Conservation (phyloP, 2,329 filamentous ascomycete species). For the Cladophialophora psammophila region DNA sequence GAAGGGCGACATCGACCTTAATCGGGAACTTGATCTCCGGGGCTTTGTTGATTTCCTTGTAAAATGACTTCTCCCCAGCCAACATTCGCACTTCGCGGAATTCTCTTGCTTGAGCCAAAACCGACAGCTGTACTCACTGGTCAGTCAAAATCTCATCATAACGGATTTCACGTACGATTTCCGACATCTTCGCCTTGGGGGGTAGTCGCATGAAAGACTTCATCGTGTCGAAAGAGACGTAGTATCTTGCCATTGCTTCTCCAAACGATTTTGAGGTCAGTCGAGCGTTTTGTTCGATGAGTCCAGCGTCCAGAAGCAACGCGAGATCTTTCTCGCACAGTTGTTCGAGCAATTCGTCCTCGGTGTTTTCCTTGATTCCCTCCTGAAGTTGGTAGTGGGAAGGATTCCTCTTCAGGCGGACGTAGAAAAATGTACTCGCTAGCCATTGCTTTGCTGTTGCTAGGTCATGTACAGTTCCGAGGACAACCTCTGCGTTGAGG, state of each 20-base stretch:
- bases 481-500: slow-evolving; percentile 80
- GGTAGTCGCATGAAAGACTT: slow-evolving; percentile 70
- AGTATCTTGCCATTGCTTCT: slow-evolving; percentile 82
- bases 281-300: slow-evolving; percentile 60
- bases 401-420: slow-evolving; percentile 75
- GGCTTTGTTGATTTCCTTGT: slow-evolving; percentile 75
- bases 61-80: slow-evolving; percentile 70
- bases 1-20: slow-evolving; percentile 69
- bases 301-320: slow-evolving; percentile 65
- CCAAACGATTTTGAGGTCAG: slow-evolving; percentile 75
- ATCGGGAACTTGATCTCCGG: slow-evolving; percentile 74
- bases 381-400: slow-evolving; percentile 71
- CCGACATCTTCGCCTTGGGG: slow-evolving; percentile 66
- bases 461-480: slow-evolving; percentile 73
- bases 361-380: slow-evolving; percentile 55
- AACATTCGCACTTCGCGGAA: slow-evolving; percentile 77
- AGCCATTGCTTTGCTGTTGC: slow-evolving; percentile 76
- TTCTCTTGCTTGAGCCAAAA: slow-evolving; percentile 72
- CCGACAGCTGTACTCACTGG: slow-evolving; percentile 62
- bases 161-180: slow-evolving; percentile 65
- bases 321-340: slow-evolving; percentile 75
- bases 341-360: slow-evolving; percentile 70
- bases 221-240: slow-evolving; percentile 82
- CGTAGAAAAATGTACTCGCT: slow-evolving; percentile 76
- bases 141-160: slow-evolving; percentile 1